Base-by-base conservation (phyloP, 192 early-diverging fungal genomes). In the Coemansia erecta region DNA sequence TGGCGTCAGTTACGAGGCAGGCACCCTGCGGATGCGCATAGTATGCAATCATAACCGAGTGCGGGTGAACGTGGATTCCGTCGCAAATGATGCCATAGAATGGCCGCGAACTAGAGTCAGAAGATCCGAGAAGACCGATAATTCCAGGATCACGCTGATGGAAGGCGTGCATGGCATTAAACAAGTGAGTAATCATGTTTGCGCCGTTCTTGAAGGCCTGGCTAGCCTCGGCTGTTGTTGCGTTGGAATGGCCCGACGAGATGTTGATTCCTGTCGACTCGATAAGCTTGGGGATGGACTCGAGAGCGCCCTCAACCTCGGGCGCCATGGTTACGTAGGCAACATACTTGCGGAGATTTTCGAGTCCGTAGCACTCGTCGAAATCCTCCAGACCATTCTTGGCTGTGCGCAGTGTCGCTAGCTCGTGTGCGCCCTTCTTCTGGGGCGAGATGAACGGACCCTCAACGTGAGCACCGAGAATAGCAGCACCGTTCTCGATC, bases 101-200 rank as follows among this genome's bases (percentile, higher is more conserved):
- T 22, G 91, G 90, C 37, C 89, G 85, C 12, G 28, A 31, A 10
- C 28, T 28, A 0, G 82, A 77, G 4, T 61, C 67, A 6, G 66
- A 37, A 1, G 70, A 62, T 24, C 90, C 90, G n/a, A 93, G 72
- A 8, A 92, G 62, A 19, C 91, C 91, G 52, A 92, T 83, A 47
- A 90, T 72, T 43, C 90, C 91, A 5, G 91, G 91, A 63, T 93
- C 90, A 49, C 91, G 86, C 72, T 93, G 91, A 71, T 93, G 91
- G 68, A 93, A 93, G 58, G 87, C 59, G 35, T 86, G 85, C 91
- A 92, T 91, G 35, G 91, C 91, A 59, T 93, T 93, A 73, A 92
- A 93, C 47, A 93, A 69, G 62, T 93, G 91, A 0, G 91, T 92
- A 41, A 93, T 87, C 66, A 85, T 84, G 1, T 76, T 84, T 3